phyloP scores from a whole-genome alignment of 805 yeast species.

The Wilhelminamyces savonicus region DNA sequence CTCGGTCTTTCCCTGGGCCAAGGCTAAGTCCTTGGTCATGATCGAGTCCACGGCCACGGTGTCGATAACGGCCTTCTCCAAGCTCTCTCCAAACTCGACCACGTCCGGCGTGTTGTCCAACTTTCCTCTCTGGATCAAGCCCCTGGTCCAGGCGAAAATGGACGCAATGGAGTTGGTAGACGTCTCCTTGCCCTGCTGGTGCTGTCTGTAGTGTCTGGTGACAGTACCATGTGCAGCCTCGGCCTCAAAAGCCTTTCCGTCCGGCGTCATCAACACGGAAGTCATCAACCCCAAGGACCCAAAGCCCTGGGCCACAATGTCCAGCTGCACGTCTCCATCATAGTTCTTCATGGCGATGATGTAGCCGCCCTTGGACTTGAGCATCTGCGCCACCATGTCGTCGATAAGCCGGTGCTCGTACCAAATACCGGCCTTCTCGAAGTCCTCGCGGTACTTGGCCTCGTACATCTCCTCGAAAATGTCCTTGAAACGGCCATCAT shows the following conservation, averaged over 20 bases:
- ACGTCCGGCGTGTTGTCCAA: constrained; percentile 85
- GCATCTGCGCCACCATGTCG: constrained; percentile 99
- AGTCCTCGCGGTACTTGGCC: constrained; percentile 56
- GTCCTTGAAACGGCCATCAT: constrained; percentile 95
- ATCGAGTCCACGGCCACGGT: constrained; percentile 78
- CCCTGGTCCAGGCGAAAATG: constrained; percentile 95
- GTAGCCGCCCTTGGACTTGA: constrained; percentile 91
- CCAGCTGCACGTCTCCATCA: constrained; percentile 97
- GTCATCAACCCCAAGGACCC: constrained; percentile 97
- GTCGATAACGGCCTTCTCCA: constrained; percentile 81
- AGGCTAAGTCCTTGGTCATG: constrained; percentile 95
- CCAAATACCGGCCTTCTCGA: constrained; percentile 83
- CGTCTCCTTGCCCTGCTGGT: constrained; percentile 95
- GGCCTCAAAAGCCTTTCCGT: constrained; percentile 89
- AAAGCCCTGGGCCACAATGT: constrained; percentile 96
- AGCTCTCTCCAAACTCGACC: constrained; percentile 63
- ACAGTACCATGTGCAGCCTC: constrained; percentile 99
- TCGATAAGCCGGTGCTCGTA: constrained; percentile 95
- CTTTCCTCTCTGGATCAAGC: constrained; percentile 86
- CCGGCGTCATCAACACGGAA: constrained; percentile 93
- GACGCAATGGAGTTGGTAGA: constrained; percentile 97
- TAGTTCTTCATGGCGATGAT: constrained; percentile 96
- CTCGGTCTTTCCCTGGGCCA: constrained; percentile 81
- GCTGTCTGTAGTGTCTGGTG: constrained; percentile 93
- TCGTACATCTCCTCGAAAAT: constrained; percentile 81